Evolutionary conservation across 805 yeast species (phyloP), one percentile per base, ranked within the genome.

Genomic region (Candida sonorensis): DNA sequence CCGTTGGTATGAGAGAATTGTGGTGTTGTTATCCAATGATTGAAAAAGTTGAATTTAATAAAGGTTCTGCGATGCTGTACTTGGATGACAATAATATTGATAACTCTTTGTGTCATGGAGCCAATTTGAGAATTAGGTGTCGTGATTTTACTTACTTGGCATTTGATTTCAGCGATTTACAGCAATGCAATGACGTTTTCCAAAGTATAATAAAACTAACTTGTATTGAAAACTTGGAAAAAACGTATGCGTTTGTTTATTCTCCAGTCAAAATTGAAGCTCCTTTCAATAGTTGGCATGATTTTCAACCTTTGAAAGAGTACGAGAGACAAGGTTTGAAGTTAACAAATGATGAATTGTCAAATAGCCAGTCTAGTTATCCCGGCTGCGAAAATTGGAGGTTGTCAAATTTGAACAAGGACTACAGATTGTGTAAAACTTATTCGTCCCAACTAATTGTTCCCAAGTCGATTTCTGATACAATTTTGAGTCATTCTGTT

Each of bases 21-120:
- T 92, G 97, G 98, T 69, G 86, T 19, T 81, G 94, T 37, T 90
- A 86, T 55, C 96, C 97, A 1, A 73, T 87, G 41, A 77, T 88
- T 20, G 79, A 75, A 29, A 66, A 65, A 29, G 75, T 81, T 1
- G 71, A 70, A 44, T 68, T 74, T 53, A 61, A 72, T 39, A 55
- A 72, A 40, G 77, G 88, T 41, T 55, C 81, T 33, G 61, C 77
- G 42, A 47, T 55, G 31, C 18, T 53, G 21, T 42, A 37, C 40
- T 20, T 39, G 10, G 34, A 33, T 21, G 47, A 42, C 8, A 28
- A 40, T 2, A 46, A 44, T 10, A 27, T 39, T 17, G 33, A 41
- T 23, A 40, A 42, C n/a, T 34, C 25, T 11, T 29, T 46, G 21
- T 44, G 46, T 22, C 36, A 47, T 21, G 64, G 64, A 5, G 73